Evolutionary conservation across 495 filamentous ascomycete species (phyloP).

Genomic region (Xylaria acuta): DNA sequence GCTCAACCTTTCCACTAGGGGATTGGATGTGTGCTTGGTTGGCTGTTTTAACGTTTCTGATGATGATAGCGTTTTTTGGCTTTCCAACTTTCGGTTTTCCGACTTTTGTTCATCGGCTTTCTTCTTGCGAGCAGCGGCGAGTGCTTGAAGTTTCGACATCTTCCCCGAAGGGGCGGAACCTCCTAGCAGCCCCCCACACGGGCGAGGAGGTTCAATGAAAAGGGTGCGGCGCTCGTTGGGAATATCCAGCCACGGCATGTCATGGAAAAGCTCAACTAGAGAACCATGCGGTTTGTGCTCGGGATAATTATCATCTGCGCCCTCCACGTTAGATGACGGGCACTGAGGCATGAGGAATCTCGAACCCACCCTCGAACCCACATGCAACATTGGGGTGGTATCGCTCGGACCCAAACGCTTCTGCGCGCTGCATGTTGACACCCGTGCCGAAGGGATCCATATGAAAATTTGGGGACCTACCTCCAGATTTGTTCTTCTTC

Average conservation of each 20-base stretch:
- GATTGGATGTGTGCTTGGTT: slow-evolving; percentile 1
- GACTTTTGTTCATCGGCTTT: slow-evolving; percentile 72
- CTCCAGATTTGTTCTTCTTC: slow-evolving; percentile 49
- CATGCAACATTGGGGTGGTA: slow-evolving; percentile 5
- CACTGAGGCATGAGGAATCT: neutral
- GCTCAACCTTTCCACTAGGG: slow-evolving; percentile 2
- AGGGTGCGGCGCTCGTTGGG: slow-evolving; percentile 72
- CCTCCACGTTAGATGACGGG: slow-evolving; percentile 25
- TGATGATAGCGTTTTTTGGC: slow-evolving; percentile 30
- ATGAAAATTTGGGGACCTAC: slow-evolving; percentile 56
- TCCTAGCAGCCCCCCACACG: slow-evolving; percentile 73
- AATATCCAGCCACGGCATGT: slow-evolving; percentile 85
- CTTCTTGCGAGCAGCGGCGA: slow-evolving; percentile 87
- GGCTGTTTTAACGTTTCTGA: slow-evolving; percentile 31
- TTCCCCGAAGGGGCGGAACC: slow-evolving; percentile 72
- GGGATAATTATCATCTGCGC: slow-evolving; percentile 33
- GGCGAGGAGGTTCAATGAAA: slow-evolving; percentile 66
- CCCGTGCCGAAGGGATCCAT: slow-evolving; percentile 27
- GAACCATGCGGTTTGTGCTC: slow-evolving; percentile 32
- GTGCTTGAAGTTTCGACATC: slow-evolving; percentile 84
- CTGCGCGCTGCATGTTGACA: slow-evolving; percentile 1
- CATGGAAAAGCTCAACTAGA: slow-evolving; percentile 69
- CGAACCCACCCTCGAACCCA: slow-evolving; percentile 19
- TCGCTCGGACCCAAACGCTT: slow-evolving; percentile 1
- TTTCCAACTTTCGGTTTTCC: slow-evolving; percentile 42